These are phyloP conservation scores for Cryptosporidium canis DNA, from an alignment of 169 alveolate genomes.

Conservation along the genomic window DNA sequence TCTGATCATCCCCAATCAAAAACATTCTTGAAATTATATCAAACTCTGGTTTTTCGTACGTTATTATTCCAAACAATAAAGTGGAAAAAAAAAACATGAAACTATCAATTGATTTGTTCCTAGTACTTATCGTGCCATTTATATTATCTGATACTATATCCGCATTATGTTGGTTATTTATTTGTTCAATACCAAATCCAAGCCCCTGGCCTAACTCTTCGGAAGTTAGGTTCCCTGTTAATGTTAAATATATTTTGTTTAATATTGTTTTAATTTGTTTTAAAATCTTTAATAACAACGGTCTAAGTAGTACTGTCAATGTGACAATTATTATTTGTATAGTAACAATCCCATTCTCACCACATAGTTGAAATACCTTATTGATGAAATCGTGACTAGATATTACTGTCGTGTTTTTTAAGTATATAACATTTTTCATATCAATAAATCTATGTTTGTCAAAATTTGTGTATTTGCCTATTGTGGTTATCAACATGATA, in stretches of 20 bases:
- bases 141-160: background rate
- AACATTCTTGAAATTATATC: conserved; percentile 15
- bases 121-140: background rate
- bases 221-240: background rate
- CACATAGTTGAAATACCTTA: background rate
- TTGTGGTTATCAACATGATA: background rate
- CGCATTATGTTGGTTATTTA: background rate
- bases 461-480: conserved; percentile 36
- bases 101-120: background rate
- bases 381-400: background rate
- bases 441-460: background rate
- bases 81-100: conserved; percentile 3
- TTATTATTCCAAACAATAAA: conserved; percentile 49
- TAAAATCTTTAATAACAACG: background rate
- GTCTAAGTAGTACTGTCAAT: background rate
- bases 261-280: background rate
- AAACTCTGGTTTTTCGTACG: conserved; percentile 1
- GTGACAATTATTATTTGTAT: conserved; percentile 12
- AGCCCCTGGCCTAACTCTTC: background rate
- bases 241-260: background rate
- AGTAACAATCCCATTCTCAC: background rate
- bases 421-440: background rate
- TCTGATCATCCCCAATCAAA: background rate
- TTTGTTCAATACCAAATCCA: background rate
- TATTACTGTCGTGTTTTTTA: background rate